Conservation (phyloP, 2,329 filamentous ascomycete genomes). For the Microsporum ferrugineum region DNA sequence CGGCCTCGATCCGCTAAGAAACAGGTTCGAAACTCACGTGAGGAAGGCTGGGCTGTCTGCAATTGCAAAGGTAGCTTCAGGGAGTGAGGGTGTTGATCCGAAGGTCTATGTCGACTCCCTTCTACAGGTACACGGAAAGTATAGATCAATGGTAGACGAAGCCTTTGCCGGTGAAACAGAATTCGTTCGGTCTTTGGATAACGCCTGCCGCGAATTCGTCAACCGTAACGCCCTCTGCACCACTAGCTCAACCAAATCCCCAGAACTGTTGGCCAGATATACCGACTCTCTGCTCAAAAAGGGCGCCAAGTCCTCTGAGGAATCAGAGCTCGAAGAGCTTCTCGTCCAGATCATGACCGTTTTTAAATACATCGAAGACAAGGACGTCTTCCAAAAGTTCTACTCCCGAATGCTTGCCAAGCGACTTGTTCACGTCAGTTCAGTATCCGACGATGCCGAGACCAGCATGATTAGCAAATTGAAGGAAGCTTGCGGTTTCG, state of each 20-base stretch:
- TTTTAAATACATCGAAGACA: conserved; percentile 99
- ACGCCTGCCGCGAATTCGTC: conserved; percentile 94
- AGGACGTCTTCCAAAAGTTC: conserved; percentile 99
- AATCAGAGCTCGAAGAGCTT: conserved; percentile 81
- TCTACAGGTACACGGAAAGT: conserved; percentile 86
- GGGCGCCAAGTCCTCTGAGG: conserved; percentile 73
- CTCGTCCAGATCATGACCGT: conserved; percentile 95
- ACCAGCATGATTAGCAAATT: conserved; percentile 99
- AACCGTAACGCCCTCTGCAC: conserved; percentile 97
- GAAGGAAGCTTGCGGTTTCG: conserved; percentile 96
- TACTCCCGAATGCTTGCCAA: conserved; percentile 95
- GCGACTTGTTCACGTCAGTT: conserved; percentile 86
- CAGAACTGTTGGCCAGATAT: conserved; percentile 90
- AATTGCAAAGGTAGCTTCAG: conserved; percentile 78
- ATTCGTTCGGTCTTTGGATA: conserved; percentile 90
- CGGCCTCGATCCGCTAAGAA: conserved; percentile 76
- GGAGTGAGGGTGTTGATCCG: conserved; percentile 72
- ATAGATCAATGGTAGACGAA: conserved; percentile 78
- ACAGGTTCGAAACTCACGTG: conserved; percentile 84
- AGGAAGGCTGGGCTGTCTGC: conserved; percentile 77
- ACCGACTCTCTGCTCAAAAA: conserved; percentile 87
- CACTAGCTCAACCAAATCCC: conserved; percentile 82
- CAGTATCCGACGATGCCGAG: conserved; percentile 92
- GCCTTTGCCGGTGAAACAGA: conserved; percentile 94
- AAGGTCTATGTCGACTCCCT: conserved; percentile 95